Conservation (phyloP, 2,329 filamentous ascomycete genomes). For the Diaporthe ilicicola region DNA sequence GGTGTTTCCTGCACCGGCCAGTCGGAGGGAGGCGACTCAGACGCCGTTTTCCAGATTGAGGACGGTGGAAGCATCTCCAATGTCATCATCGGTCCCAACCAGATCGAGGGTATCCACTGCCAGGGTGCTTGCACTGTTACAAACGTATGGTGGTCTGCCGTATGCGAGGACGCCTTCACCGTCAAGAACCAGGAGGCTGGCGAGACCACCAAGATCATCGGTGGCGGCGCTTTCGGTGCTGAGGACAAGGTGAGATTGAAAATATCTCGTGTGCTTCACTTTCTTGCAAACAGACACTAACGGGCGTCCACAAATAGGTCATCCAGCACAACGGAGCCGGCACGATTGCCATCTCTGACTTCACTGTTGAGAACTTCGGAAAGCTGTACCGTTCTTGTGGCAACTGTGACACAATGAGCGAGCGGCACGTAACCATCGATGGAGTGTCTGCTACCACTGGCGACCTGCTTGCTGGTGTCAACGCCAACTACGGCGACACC, state of each 20-base stretch:
- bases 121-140: slow-evolving; percentile 51
- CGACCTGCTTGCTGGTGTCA: slow-evolving; percentile 27
- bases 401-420: slow-evolving; percentile 49
- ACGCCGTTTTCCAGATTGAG: slow-evolving; percentile 60
- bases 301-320: slow-evolving; percentile 32
- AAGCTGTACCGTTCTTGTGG: slow-evolving; percentile 60
- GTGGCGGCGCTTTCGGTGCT: slow-evolving; percentile 48
- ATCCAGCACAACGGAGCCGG: slow-evolving; percentile 50
- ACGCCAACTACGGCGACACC: slow-evolving; percentile 41
- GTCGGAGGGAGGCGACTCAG: slow-evolving; percentile 38
- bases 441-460: slow-evolving; percentile 45
- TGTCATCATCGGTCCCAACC: slow-evolving; percentile 58
- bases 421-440: slow-evolving; percentile 56
- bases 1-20: slow-evolving; percentile 34
- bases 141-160: slow-evolving; percentile 47
- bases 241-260: slow-evolving; percentile 42
- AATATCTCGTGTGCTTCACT: neutral
- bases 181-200: slow-evolving; percentile 45
- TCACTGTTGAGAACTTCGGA: slow-evolving; percentile 55
- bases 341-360: slow-evolving; percentile 43
- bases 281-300: neutral
- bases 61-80: slow-evolving; percentile 59
- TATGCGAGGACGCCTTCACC: slow-evolving; percentile 47
- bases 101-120: slow-evolving; percentile 60
- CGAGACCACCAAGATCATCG: slow-evolving; percentile 46